Percentiles rank a stretch among this genome's conserved stretches.
These are phyloP conservation scores for Withania somnifera DNA, from an alignment of 305 asterid species.

Conservation along the genomic window DNA sequence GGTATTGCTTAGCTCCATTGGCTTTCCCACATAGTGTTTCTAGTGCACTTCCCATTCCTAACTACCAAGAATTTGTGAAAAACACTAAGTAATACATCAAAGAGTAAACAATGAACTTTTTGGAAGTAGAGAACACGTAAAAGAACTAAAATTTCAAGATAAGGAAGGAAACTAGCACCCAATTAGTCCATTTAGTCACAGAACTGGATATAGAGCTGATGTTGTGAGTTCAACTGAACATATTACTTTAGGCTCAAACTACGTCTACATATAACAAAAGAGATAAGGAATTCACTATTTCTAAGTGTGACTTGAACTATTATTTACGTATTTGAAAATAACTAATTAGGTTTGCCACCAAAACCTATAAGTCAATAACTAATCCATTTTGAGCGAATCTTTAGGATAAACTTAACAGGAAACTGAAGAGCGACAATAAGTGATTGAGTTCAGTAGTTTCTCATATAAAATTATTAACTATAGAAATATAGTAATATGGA, in stretches of 20 bases:
- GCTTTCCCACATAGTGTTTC: slow-evolving; percentile 73
- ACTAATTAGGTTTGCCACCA: rapidly evolving
- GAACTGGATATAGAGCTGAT: background rate
- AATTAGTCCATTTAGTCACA: background rate
- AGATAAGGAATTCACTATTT: background rate
- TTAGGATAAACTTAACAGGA: background rate
- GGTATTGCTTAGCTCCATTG: slow-evolving; percentile 51
- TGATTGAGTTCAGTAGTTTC: background rate
- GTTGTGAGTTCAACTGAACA: background rate
- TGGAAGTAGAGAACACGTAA: background rate
- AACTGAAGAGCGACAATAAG: background rate
- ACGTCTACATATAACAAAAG: background rate
- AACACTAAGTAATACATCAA: background rate
- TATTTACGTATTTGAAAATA: background rate
- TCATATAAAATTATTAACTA: background rate
- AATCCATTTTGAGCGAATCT: background rate
- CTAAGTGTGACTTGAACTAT: background rate
- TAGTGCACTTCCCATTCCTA: slow-evolving; percentile 72
- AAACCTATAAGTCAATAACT: background rate
- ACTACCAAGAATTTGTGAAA: slow-evolving; percentile 19
- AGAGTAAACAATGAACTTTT: background rate
- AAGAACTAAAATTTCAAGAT: background rate
- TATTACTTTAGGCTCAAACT: background rate
- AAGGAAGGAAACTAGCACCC: background rate
- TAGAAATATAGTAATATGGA: background rate